Conservation (phyloP, 2,329 filamentous ascomycete genomes). For the Corinectria fuckeliana region DNA sequence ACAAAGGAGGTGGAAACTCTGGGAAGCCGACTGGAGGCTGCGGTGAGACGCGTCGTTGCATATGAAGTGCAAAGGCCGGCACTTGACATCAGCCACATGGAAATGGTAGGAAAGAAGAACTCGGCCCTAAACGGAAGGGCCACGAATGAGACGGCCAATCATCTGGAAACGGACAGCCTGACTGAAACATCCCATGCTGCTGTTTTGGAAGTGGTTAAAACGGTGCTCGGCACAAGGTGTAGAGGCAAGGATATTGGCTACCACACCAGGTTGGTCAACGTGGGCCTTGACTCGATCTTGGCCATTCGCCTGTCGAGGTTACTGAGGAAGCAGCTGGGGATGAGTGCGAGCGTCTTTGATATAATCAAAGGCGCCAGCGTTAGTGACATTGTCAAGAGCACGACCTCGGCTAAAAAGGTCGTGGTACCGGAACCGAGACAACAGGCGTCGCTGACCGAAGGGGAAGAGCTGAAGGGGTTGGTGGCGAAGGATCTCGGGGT, state of each 20-base stretch:
- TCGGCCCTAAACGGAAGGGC: not conserved
- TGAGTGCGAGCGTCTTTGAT: slow-evolving; percentile 27
- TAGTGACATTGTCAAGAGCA: not conserved
- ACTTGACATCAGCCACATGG: not conserved
- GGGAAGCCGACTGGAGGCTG: not conserved
- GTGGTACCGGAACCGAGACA: not conserved
- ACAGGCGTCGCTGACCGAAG: not conserved
- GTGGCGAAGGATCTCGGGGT: not conserved
- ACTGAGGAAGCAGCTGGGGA: slow-evolving; percentile 25
- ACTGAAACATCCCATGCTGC: not conserved
- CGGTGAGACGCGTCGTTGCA: not conserved
- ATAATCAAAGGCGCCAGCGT: not conserved
- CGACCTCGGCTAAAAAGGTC: not conserved
- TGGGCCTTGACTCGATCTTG: slow-evolving; percentile 33
- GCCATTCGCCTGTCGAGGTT: slow-evolving; percentile 32
- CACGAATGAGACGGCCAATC: not conserved
- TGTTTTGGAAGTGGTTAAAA: slow-evolving; percentile 12
- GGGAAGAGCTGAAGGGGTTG: not conserved
- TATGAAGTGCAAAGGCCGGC: not conserved
- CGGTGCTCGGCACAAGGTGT: slow-evolving; percentile 16
- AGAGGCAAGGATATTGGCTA: slow-evolving; percentile 20
- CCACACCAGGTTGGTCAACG: slow-evolving; percentile 29
- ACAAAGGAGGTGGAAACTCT: not conserved
- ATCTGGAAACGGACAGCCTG: not conserved
- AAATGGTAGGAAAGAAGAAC: not conserved